Base-by-base conservation (phyloP, 2,329 filamentous ascomycete species). In the Aspergillus sp. region DNA sequence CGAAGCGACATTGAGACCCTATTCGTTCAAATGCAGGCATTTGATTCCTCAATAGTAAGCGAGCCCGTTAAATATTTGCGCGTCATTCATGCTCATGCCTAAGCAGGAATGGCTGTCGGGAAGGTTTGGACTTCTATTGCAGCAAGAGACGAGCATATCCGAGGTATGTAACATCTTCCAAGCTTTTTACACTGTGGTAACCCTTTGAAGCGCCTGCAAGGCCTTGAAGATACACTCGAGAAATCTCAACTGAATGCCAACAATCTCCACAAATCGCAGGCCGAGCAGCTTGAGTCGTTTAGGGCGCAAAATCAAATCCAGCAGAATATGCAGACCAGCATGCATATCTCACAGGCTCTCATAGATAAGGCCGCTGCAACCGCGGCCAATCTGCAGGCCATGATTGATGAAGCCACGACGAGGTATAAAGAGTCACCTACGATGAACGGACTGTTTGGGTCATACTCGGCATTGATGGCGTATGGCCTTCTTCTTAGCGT, bases 41-140 rank as follows among this genome's bases (percentile, higher is more conserved):
- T 79, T 16, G 71, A 77, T 47, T 60, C 68, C 10, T 73, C 75
- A 39, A 54, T 79, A 56, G 77, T 77, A 70, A 53, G 64, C 52
- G 14, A 29, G 5, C 39, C 42, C 7, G 3, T 32, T 20, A n/a
- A 51, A 50, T 6, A 60, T 66, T 53, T 55, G 59, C 18, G 50
- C 31, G 7, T n/a, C 18, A 16, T n/a, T 36, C 42, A 26, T 49
- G 69, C 26, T 68, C 42, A 24, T 4, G 16, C 16, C 18, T 12
- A 45, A 47, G 10, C 39, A 76, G 74, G 70, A 73, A 65, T 75
- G 70, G 71, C 55, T 76, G 3, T 65, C 63, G 10, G 67, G 58
- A 31, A 68, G 66, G 39, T 64, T 75, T 51, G 59, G 61, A 16
- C 50, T 65, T 18, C 64, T 74, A 16, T 56, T 75, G 11, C 69